Base-by-base conservation (phyloP, 177 flowering plant species). In the Telopea speciosissima region DNA sequence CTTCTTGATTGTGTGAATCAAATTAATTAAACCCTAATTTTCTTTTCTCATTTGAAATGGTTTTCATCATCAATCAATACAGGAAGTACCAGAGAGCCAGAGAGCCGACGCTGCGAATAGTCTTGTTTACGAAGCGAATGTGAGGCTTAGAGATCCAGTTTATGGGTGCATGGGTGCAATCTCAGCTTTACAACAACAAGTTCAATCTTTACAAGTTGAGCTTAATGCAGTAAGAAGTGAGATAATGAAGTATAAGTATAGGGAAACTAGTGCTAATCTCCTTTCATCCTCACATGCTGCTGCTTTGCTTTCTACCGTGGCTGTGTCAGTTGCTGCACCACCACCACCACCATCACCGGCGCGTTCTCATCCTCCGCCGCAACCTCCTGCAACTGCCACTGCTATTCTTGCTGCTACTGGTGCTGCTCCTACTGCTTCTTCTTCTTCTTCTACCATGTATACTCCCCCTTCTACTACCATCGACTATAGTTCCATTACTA, bases 111-210 rank as follows among this genome's bases (percentile, higher is more conserved):
- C 97, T 0, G 98, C 94, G 0, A 93, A 91, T 45, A 91, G 94
- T 78, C 88, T 93, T 17, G 97, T 91, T 54, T 90, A 88, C 26
- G 98, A 93, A 78, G 98, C 98, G 0, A 90, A 90, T 59, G 84
- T 90, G 74, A 88, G 98, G 81, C 81, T 93, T 24, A 76, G 93
- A 73, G 97, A 91, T 73, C 98, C 97, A 17, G 93, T 93, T 0
- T 88, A 93, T 66, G 98, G 98, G 11, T 93, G 98, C 87, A 89
- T 90, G 97, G 98, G 97, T 65, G 92, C 91, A 45, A 93, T 93
- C 21, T 89, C 91, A 25, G 86, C 90, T 25, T 79, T 93, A 69
- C 96, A 93, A 70, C 94, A 87, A 61, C 90, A 93, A 82, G 83
- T 91, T 54, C 91, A 90, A 73, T 52, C 88, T 3, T 72, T 93